Evolutionary conservation across 148 eudicot genomes (phyloP).

Genomic region (Hydrangea macrophylla): DNA sequence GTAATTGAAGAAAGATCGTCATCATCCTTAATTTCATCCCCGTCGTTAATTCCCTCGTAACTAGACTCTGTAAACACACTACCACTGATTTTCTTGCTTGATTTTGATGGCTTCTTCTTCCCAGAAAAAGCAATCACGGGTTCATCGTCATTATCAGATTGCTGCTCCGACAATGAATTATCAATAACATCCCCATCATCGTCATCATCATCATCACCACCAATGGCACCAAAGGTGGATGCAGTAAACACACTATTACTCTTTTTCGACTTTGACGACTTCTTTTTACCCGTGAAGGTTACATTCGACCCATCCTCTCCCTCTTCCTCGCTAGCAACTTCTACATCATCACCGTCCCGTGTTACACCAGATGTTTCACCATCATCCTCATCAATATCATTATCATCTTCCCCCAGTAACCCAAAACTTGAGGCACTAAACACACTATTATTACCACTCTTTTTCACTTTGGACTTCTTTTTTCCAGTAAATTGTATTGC

Average conservation of each 20-base stretch:
- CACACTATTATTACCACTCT: constrained; percentile 26
- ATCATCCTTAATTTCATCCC: constrained; percentile 33
- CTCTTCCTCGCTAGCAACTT: constrained; percentile 38
- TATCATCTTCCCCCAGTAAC: constrained; percentile 49
- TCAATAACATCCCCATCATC: constrained; percentile 20
- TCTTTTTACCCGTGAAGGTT: constrained; percentile 38
- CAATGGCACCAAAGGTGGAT: constrained; percentile 50
- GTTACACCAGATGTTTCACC: constrained; percentile 24
- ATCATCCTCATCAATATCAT: constrained; percentile 36
- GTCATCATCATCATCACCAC: constrained; percentile 40
- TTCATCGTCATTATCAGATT: constrained; percentile 45
- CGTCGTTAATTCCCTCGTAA: constrained; percentile 36
- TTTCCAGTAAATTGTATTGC: constrained; percentile 43
- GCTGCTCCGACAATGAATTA: constrained; percentile 23
- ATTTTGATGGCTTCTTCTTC: constrained; percentile 60
- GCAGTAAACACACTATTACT: constrained; percentile 28
- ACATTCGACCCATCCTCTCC: constrained; percentile 26
- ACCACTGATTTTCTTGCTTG: constrained; percentile 33
- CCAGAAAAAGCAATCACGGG: constrained; percentile 51
- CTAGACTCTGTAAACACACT: constrained; percentile 19
- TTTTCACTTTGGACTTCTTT: constrained; percentile 60
- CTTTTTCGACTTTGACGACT: constrained; percentile 32
- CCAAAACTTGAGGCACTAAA: constrained; percentile 45
- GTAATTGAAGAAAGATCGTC: constrained; percentile 34
- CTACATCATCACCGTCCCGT: constrained; percentile 32